Percentiles rank a stretch among this genome's conserved stretches.
phyloP scores from a whole-genome alignment of 352 stramenopile genomes.

The Blastocystis hominis region DNA sequence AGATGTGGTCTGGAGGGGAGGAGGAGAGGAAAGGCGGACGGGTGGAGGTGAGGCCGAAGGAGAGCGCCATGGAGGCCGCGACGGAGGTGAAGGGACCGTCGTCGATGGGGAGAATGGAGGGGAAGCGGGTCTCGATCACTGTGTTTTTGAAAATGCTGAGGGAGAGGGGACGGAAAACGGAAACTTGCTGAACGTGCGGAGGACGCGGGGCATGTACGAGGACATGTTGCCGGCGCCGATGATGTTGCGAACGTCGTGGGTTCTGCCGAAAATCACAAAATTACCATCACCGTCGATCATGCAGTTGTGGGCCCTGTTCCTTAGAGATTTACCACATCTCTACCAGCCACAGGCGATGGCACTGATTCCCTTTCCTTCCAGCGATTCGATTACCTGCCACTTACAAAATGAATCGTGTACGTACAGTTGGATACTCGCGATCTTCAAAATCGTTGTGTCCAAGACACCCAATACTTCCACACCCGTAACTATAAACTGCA shows the following conservation, averaged over 20 bases:
- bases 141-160: conserved; percentile 56
- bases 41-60: conserved; percentile 16
- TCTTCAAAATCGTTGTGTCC: conserved; percentile 55
- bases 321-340: neutral
- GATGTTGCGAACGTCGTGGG: conserved; percentile 56
- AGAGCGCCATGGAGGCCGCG: conserved; percentile 30
- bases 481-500: conserved; percentile 53
- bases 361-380: conserved; percentile 32
- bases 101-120: conserved; percentile 39
- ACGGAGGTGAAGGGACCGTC: conserved; percentile 30
- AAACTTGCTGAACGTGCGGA: conserved; percentile 52
- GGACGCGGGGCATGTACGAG: conserved; percentile 14
- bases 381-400: neutral
- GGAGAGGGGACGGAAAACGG: neutral
- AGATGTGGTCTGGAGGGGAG: conserved; percentile 45
- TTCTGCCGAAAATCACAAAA: conserved; percentile 55
- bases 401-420: neutral
- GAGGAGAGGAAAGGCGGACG: neutral
- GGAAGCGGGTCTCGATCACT: conserved; percentile 50
- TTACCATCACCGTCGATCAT: conserved; percentile 19
- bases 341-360: conserved; percentile 51
- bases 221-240: conserved; percentile 54
- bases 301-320: conserved; percentile 27
- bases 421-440: conserved; percentile 16
- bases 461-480: conserved; percentile 36